Evolutionary conservation across 2,329 filamentous ascomycete species (phyloP).

Genomic region (Endothia cerciana): DNA sequence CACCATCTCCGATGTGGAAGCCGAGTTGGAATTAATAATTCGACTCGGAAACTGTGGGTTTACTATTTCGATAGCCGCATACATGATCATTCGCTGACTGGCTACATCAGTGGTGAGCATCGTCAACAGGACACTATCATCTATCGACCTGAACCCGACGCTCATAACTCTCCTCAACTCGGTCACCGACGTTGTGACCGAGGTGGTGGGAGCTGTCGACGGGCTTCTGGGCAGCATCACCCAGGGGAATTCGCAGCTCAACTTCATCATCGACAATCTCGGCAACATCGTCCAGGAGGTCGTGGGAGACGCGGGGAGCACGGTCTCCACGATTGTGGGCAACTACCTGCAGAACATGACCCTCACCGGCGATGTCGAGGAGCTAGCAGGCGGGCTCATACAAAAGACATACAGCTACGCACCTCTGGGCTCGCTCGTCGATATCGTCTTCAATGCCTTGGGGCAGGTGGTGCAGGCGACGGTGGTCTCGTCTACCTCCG

Average conservation of each 20-base stretch:
- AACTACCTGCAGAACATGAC: conserved; percentile 65
- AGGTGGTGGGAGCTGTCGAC: conserved; percentile 60
- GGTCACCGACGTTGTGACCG: conserved; percentile 54
- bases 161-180: conserved; percentile 60
- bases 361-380: conserved; percentile 42
- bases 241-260: conserved; percentile 56
- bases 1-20: conserved; percentile 63
- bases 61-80: no score
- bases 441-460: conserved; percentile 58
- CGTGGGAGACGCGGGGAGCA: conserved; percentile 46
- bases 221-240: conserved; percentile 62
- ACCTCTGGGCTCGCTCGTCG: conserved; percentile 54
- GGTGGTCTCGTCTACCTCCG: conserved; percentile 35
- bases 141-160: conserved; percentile 64
- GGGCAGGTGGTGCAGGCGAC: conserved; percentile 58
- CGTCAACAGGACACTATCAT: conserved; percentile 62
- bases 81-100: background rate
- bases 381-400: conserved; percentile 42
- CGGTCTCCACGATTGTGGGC: conserved; percentile 58
- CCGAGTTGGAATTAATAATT: conserved; percentile 62
- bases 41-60: conserved; percentile 53
- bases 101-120: conserved; percentile 54
- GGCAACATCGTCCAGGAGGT: conserved; percentile 67
- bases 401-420: conserved; percentile 58
- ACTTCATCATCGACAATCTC: conserved; percentile 63